Base-by-base conservation (phyloP, 108 stramenopile genomes). In the Epithemia pelagica region DNA sequence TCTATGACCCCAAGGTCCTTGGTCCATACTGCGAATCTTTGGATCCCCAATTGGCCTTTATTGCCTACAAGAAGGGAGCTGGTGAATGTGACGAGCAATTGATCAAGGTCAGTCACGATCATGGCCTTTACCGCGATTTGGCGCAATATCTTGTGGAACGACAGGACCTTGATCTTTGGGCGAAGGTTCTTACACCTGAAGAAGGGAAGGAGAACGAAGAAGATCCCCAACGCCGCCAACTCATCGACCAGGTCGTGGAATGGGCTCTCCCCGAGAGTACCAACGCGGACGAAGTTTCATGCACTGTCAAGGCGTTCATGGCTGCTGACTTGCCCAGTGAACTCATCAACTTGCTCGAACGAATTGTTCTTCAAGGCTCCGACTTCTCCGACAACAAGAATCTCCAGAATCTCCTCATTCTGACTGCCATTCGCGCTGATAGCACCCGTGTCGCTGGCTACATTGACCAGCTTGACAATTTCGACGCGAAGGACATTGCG, bases 241-340 rank as follows among this genome's bases (percentile, higher is more conserved):
- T 99, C 25, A 96, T 99, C 66, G 99, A 99, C 75, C 98, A 99
- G 84, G 95, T 99, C 67, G 97, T 98, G 55, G 96, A 98, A 76
- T 98, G 98, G 87, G 99, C 99, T 37, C 92, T 99, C 32, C 99
- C 99, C 1, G 99, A 99, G 78, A 98, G 91, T 69, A 87, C 94
- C 65, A 91, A 92, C 70, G 95, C 98, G 2, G 99, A 99, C 67
- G 96, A 98, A 80, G 99, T 99, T 26, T 99, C 98, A 22, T 90
- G 93, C 68, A 99, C 99, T 22, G 99, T 99, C 54, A 99, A 99
- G 86, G 99, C 99, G 33, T 99, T 99, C 82, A 99, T 99, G 97
- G 96, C 96, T 37, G 98, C 98, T 32, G 98, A 99, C 61, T 77
- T 99, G 69, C 98, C 98, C 32, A 89, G 91, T 60, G 97, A 99